Evolutionary conservation across 495 filamentous ascomycete genomes (phyloP).

Genomic region (Neurospora sp.): DNA sequence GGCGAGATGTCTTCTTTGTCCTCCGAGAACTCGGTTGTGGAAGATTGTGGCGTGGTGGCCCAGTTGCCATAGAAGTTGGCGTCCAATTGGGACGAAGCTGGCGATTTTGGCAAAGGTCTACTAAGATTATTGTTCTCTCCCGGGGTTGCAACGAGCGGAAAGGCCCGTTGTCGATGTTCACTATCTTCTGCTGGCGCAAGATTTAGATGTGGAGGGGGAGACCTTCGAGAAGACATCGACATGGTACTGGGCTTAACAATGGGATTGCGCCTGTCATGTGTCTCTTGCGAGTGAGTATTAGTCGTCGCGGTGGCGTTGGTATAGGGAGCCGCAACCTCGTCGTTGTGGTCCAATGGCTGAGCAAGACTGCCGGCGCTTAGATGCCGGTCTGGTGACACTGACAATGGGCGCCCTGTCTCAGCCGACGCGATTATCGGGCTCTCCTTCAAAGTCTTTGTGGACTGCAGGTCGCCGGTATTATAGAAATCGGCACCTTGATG

Average conservation of each 20-base stretch:
- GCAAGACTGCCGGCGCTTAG: slow-evolving; percentile 27
- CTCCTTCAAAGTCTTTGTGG: slow-evolving; percentile 24
- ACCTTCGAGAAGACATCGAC: slow-evolving; percentile 34
- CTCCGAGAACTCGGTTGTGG: slow-evolving; percentile 36
- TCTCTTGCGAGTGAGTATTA: slow-evolving; percentile 12
- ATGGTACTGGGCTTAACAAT: slow-evolving; percentile 27
- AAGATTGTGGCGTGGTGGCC: slow-evolving; percentile 34
- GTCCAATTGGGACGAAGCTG: slow-evolving; percentile 40
- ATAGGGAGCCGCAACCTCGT: slow-evolving; percentile 5
- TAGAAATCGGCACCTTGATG: slow-evolving; percentile 9
- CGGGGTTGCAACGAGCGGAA: neutral
- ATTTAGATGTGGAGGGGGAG: slow-evolving; percentile 40
- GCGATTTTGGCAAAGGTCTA: slow-evolving; percentile 45
- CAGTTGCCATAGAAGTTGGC: slow-evolving; percentile 39
- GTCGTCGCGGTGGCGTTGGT: neutral
- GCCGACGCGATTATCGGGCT: slow-evolving; percentile 22
- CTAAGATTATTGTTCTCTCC: slow-evolving; percentile 26
- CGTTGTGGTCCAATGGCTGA: slow-evolving; percentile 25
- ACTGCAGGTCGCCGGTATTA: slow-evolving; percentile 23
- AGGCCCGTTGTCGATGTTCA: slow-evolving; percentile 9
- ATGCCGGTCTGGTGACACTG: slow-evolving; percentile 21
- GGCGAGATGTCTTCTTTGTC: slow-evolving; percentile 34
- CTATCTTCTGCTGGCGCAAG: slow-evolving; percentile 24
- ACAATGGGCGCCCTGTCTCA: slow-evolving; percentile 23
- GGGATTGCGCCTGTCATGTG: slow-evolving; percentile 13